Evolutionary conservation across 129 eudicot genomes (phyloP).

Genomic region (Arctium lappa): DNA sequence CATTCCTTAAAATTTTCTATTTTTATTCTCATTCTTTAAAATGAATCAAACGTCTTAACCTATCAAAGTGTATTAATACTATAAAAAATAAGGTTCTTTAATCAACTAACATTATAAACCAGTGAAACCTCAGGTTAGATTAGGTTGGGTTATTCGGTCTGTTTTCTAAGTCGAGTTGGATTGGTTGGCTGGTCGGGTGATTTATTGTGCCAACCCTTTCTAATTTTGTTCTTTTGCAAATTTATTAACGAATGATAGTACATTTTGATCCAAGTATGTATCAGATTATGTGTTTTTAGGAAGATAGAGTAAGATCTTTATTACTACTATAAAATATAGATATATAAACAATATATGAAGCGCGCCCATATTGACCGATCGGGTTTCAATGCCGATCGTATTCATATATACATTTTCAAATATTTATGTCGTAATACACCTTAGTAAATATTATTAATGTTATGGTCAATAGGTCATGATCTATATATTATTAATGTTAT

Average conservation of each 20-base stretch:
- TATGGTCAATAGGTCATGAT: not conserved
- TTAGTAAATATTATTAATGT: not conserved
- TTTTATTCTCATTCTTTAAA: no score
- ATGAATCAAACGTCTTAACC: no score
- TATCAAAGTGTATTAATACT: no score
- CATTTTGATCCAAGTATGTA: not conserved
- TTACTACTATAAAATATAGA: not conserved
- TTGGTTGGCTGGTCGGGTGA: no score
- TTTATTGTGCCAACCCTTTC: not conserved
- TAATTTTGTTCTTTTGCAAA: not conserved
- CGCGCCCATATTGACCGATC: no score
- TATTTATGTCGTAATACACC: not conserved
- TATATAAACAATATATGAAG: no score
- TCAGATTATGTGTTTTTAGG: not conserved
- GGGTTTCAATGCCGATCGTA: not conserved
- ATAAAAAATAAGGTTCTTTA: no score
- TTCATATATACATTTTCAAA: not conserved
- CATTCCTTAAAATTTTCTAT: no score
- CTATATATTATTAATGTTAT: not conserved
- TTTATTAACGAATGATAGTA: not conserved
- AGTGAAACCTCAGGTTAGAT: no score
- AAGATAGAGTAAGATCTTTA: not conserved
- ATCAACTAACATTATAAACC: no score
- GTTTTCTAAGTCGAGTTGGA: not conserved
- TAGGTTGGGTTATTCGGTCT: no score